Conservation (phyloP, 1,139 yeast genomes). For the Lodderomyces jiufengensis region DNA sequence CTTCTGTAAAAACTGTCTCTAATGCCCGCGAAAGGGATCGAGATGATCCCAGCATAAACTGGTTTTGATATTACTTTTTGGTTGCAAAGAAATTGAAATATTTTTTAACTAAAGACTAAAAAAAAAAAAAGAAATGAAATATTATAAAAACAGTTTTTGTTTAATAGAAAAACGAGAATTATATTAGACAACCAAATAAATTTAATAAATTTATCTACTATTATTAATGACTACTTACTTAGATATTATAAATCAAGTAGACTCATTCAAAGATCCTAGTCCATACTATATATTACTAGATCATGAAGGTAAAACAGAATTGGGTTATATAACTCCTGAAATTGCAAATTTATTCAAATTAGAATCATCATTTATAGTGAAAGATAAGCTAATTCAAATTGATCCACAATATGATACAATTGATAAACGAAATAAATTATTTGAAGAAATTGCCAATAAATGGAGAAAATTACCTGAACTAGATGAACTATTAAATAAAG, state of each 20-base stretch:
- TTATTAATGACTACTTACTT: conserved; percentile 15
- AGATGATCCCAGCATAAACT: conserved; percentile 30
- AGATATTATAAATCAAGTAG: conserved; percentile 39
- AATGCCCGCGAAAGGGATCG: conserved; percentile 31
- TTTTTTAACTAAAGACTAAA: background rate
- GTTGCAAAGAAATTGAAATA: background rate
- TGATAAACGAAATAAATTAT: conserved; percentile 43
- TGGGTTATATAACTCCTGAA: conserved; percentile 52
- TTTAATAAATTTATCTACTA: too few relatives aligned
- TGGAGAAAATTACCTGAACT: conserved; percentile 42
- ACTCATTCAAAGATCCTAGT: conserved; percentile 37
- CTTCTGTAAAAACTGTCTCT: conserved; percentile 23
- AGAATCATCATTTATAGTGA: conserved; percentile 10
- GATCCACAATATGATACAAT: conserved; percentile 34
- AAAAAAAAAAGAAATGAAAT: background rate
- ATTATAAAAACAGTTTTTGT: too few relatives aligned
- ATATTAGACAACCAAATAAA: too few relatives aligned
- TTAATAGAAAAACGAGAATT: too few relatives aligned
- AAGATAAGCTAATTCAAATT: conserved; percentile 33
- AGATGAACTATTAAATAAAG: conserved; percentile 44
- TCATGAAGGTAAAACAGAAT: conserved; percentile 43
- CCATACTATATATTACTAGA: conserved; percentile 38
- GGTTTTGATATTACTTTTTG: background rate
- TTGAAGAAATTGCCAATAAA: conserved; percentile 40
- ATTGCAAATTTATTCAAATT: conserved; percentile 39